Conservation (phyloP, 345 rosid species). For the Acer saccharum region DNA sequence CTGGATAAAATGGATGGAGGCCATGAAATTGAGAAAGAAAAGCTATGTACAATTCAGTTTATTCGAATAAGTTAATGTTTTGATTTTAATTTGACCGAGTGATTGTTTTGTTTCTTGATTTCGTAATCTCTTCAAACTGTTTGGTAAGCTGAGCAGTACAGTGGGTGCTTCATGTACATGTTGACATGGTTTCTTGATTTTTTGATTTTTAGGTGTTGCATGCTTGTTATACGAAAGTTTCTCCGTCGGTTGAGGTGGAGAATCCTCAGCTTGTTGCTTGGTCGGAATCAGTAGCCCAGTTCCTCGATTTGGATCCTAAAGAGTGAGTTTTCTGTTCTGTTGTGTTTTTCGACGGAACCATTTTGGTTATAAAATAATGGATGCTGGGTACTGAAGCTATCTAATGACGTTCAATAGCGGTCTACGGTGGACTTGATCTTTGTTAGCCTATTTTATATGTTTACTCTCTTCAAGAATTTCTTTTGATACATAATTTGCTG, state of each 20-base stretch:
- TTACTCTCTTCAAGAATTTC: neutral
- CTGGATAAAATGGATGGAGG: too few relatives aligned
- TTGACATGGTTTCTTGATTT: neutral
- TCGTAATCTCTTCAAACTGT: too few relatives aligned
- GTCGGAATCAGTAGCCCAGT: slow-evolving; percentile 84
- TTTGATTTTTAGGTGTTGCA: slow-evolving; percentile 62
- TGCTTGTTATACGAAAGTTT: slow-evolving; percentile 87
- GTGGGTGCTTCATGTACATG: too few relatives aligned
- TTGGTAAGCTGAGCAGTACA: too few relatives aligned
- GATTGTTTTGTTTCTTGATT: too few relatives aligned
- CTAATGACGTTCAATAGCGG: neutral
- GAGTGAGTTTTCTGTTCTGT: slow-evolving; percentile 60
- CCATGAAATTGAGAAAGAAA: too few relatives aligned
- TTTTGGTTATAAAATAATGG: neutral
- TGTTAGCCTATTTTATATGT: neutral
- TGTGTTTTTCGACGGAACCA: neutral
- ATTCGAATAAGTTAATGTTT: too few relatives aligned
- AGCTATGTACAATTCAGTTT: too few relatives aligned
- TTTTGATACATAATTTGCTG: neutral
- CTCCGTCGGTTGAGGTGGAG: slow-evolving; percentile 84
- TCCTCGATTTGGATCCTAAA: slow-evolving; percentile 79
- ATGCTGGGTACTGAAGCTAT: neutral
- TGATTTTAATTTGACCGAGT: too few relatives aligned
- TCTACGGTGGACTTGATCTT: neutral
- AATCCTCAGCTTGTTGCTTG: slow-evolving; percentile 91